Evolutionary conservation across 2,329 filamentous ascomycete species (phyloP), one percentile per base, ranked within the genome.

Genomic region (Trichoderma atrobrunneum): DNA sequence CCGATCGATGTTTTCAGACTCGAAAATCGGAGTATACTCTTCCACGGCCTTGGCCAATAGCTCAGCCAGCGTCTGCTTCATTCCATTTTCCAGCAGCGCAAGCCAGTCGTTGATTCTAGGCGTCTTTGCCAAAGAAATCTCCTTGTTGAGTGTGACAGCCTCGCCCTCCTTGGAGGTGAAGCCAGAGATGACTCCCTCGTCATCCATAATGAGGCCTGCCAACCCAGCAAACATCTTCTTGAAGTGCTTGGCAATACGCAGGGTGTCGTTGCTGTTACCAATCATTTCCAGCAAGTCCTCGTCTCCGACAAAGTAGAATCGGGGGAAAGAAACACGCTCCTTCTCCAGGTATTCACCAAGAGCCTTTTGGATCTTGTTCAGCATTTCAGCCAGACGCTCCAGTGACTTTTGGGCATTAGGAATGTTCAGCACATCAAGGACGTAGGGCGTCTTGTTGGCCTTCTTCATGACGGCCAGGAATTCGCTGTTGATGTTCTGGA

Each of bases 381-480:
- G 88, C 76, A 98, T 87, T 80, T 99, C 96, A n/a, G 95, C 95
- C 68, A 99, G 87, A 76, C 96, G 92, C 83, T 99, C 97, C 7
- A 99, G 84, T 2, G 95, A 97, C 81, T 97, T 97, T 78, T 99
- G 96, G 0, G 97, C 94, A 62, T 96, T 96, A 12, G 94, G 92
- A 72, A 99, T 99, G 75, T 94, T 94, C 71, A 99, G 90, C 2
- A 99, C 95, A 80, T 99, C 97, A 60, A 99, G 88, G 7, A 99
- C 94, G 77, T 95, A 96, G 0, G 96, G 95, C 67, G 95, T 95
- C 81, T 97, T 97, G 84, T 97, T 95, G 59, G 98, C 96, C 82
- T 98, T 99, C 85, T 98, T 98, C 93, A 99, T 97, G 54, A 99
- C 94, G n/a, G 94, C 91, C 79, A 97, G 92, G 84, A 99, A 99